Conservation (phyloP, 1,139 yeast species). For the Taphrina betulina region DNA sequence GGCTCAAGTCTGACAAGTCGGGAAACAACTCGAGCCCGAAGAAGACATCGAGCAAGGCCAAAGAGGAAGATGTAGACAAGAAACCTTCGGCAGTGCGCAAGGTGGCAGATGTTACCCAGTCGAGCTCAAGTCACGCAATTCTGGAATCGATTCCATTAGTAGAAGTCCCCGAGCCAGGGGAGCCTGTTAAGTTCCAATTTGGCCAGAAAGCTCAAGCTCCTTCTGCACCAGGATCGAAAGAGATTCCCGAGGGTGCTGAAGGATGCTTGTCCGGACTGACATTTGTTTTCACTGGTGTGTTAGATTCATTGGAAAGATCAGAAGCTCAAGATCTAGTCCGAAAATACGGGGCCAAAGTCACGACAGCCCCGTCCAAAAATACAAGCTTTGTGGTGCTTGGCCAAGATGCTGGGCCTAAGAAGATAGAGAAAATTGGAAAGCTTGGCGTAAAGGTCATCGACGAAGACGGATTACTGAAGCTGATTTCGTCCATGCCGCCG, state of each 20-base stretch:
- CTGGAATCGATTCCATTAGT: slow-evolving; percentile 60
- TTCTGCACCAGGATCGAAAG: slow-evolving; percentile 37
- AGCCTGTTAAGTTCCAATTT: slow-evolving; percentile 56
- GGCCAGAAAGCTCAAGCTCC: slow-evolving; percentile 51
- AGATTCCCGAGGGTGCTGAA: slow-evolving; percentile 39
- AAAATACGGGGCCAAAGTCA: slow-evolving; percentile 89
- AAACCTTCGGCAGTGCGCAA: too few relatives aligned
- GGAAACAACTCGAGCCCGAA: slow-evolving; percentile 36
- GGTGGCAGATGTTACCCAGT: too few relatives aligned
- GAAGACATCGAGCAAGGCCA: slow-evolving; percentile 33
- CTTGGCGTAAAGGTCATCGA: slow-evolving; percentile 74
- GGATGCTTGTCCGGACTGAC: slow-evolving; percentile 59
- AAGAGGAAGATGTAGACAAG: too few relatives aligned
- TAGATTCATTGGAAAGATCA: slow-evolving; percentile 76
- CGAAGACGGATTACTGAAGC: slow-evolving; percentile 78
- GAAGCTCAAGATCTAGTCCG: slow-evolving; percentile 75
- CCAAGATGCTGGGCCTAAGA: slow-evolving; percentile 96
- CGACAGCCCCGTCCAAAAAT: slow-evolving; percentile 78
- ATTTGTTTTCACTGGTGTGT: slow-evolving; percentile 87
- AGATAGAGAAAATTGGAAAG: slow-evolving; percentile 73
- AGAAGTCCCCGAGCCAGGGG: slow-evolving; percentile 62
- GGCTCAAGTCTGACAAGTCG: too few relatives aligned
- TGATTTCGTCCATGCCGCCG: slow-evolving; percentile 78
- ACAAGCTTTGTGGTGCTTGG: slow-evolving; percentile 91
- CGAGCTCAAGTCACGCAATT: too few relatives aligned